Evolutionary conservation across 495 filamentous ascomycete species (phyloP).

Genomic region (Cercophora sp.): DNA sequence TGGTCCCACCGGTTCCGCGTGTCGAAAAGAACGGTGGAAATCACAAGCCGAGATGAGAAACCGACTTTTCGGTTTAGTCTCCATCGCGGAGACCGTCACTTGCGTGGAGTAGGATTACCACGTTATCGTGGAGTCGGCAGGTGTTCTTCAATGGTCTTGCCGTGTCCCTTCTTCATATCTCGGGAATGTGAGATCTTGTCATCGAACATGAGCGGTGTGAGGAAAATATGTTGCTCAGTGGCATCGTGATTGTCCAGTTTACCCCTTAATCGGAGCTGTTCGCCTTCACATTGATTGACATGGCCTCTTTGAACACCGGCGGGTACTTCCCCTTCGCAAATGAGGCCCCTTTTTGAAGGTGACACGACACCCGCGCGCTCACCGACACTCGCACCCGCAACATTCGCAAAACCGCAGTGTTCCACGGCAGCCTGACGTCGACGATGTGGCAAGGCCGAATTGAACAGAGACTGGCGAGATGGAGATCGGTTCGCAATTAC

Average conservation of each 20-base stretch:
- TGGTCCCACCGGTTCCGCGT: slow-evolving; percentile 1
- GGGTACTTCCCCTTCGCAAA: slow-evolving; percentile 8
- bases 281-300: slow-evolving; percentile 6
- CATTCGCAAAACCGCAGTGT: too few species aligned
- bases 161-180: background rate
- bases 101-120: too few species aligned
- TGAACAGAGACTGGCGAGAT: background rate
- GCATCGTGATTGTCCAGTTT: background rate
- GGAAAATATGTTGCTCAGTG: background rate
- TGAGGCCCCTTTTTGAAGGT: slow-evolving; percentile 5
- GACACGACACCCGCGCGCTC: background rate
- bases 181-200: background rate
- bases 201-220: background rate
- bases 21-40: background rate
- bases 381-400: too few species aligned
- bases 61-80: too few species aligned
- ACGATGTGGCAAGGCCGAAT: slow-evolving; percentile 20
- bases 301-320: background rate
- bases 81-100: too few species aligned
- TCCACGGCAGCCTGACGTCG: too few species aligned
- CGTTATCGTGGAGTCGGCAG: too few species aligned
- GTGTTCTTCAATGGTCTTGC: background rate
- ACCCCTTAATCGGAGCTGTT: slow-evolving; percentile 1
- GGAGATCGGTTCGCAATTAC: too few species aligned
- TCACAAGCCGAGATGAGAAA: background rate